Evolutionary conservation across 2,329 filamentous ascomycete species (phyloP).

Genomic region (Graphiopsis chlorocephala): DNA sequence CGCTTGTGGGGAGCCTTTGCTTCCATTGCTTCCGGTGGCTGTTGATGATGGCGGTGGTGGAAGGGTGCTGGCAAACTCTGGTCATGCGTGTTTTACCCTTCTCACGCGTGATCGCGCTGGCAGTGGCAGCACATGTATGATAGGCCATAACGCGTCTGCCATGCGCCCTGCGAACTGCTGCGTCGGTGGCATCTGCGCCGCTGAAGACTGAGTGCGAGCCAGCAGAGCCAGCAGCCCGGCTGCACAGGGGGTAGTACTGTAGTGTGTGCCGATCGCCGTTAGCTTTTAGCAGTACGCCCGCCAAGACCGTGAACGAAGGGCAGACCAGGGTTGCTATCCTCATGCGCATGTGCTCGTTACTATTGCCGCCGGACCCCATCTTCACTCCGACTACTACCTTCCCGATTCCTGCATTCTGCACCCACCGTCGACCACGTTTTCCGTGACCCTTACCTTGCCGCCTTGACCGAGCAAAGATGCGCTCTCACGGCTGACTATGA

Average conservation of each 20-base stretch:
- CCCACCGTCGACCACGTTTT: background rate
- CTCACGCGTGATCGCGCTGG: background rate
- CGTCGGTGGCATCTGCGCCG: background rate
- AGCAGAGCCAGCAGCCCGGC: background rate
- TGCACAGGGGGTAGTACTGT: background rate
- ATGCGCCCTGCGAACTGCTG: conserved; percentile 5
- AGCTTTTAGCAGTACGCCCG: conserved; percentile 4
- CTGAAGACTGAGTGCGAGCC: background rate
- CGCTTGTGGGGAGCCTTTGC: conserved; percentile 1
- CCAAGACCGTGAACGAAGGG: background rate
- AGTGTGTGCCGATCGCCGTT: conserved; percentile 4
- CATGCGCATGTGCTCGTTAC: conserved; percentile 1
- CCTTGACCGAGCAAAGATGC: conserved; percentile 6
- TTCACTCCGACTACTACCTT: background rate
- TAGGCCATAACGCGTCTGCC: background rate
- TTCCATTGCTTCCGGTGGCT: background rate
- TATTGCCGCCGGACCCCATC: conserved; percentile 3
- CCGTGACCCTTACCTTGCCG: background rate
- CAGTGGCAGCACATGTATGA: background rate
- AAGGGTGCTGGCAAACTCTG: background rate
- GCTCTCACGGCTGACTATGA: conserved; percentile 9
- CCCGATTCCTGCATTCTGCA: background rate
- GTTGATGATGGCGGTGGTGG: background rate
- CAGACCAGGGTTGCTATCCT: background rate
- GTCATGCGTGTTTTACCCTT: background rate